These are phyloP conservation scores for Phaeosphaeriaceae sp. DNA, from an alignment of 2,329 filamentous ascomycete species.

Conservation along the genomic window DNA sequence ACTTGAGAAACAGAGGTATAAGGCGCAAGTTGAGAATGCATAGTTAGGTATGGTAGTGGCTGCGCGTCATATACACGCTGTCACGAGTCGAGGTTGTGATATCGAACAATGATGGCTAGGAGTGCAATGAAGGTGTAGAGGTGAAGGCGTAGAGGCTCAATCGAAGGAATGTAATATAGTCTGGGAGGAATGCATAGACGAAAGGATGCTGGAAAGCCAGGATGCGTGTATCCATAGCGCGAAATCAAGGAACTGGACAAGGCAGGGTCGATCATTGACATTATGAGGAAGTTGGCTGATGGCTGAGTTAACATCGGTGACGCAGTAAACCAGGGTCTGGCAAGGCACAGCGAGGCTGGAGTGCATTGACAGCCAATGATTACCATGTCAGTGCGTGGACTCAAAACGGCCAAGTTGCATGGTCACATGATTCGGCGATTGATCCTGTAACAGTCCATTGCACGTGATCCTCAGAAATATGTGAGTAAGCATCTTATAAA, in stretches of 20 bases:
- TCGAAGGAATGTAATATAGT: constrained; percentile 17
- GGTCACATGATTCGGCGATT: no score
- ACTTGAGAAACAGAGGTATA: constrained; percentile 21
- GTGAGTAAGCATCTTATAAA: no score
- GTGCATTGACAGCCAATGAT: constrained; percentile 20
- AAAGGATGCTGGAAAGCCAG: constrained; percentile 11
- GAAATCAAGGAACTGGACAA: constrained; percentile 31
- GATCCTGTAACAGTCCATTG: no score
- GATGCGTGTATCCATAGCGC: constrained; percentile 10
- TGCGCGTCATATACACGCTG: constrained; percentile 18
- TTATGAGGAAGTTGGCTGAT: constrained; percentile 33
- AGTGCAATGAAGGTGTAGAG: constrained; percentile 17
- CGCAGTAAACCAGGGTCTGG: constrained; percentile 28
- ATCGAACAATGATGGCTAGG: constrained; percentile 19
- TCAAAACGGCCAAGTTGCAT: constrained; percentile 13
- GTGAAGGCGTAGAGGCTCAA: constrained; percentile 18
- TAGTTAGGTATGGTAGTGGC: constrained; percentile 15
- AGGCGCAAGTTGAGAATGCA: constrained; percentile 20
- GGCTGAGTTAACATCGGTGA: constrained; percentile 17
- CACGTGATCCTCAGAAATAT: no score
- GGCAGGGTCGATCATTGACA: constrained; percentile 21
- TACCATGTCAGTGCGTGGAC: constrained; percentile 4
- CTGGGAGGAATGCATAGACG: constrained; percentile 8
- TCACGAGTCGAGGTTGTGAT: constrained; percentile 7
- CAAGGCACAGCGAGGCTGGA: constrained; percentile 9